Evolutionary conservation across 345 rosid species (phyloP), one percentile per base, ranked within the genome.

Genomic region (Lumnitzera racemosa): DNA sequence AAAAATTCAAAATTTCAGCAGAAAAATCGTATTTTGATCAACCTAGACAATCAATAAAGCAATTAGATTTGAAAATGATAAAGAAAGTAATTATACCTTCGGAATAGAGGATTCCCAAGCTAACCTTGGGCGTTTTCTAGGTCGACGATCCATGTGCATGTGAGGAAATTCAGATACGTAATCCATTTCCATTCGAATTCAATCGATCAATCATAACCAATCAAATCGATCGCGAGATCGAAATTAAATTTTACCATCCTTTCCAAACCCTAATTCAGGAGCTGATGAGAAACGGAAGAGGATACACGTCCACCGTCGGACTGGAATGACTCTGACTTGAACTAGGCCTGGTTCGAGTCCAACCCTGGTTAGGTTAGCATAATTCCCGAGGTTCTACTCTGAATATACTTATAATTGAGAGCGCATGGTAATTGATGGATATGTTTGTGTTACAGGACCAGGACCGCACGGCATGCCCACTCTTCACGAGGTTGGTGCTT

Each of bases 141-240:
- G 91, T 52, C 86, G 88, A 56, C 81, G 79, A 79, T 82, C 87
- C 78, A 78, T 71, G 68, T 74, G 74, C 69, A 17, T 69, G 49
- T 74, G 87, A 55, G 78, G 72, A 57, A 75, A 78, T 59, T 79
- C 78, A 16, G 74, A 59, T 46, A 74, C 70, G 46, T 73, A 82
- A 62, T 82, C 84, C 88, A 82, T 80, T 67, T 77, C 81, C 81
- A 74, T 62, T 15, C 27, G 51, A 61, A 51, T 57, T 61, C 63
- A n/a, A 63, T n/a, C 15, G 29, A 61, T 50, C 57, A 53, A 71
- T 61, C 46, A 52, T 54, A 41, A 48, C 63, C 59, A 43, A 36
- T 36, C 43, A 53, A 61, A 46, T 55, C 59, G 20, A 20, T 20
- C 20, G 20, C 66, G 24, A 36, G 25, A 57, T 58, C 57, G 46